Base-by-base conservation (phyloP, 805 yeast species). In the Torulaspora microellipsoides region DNA sequence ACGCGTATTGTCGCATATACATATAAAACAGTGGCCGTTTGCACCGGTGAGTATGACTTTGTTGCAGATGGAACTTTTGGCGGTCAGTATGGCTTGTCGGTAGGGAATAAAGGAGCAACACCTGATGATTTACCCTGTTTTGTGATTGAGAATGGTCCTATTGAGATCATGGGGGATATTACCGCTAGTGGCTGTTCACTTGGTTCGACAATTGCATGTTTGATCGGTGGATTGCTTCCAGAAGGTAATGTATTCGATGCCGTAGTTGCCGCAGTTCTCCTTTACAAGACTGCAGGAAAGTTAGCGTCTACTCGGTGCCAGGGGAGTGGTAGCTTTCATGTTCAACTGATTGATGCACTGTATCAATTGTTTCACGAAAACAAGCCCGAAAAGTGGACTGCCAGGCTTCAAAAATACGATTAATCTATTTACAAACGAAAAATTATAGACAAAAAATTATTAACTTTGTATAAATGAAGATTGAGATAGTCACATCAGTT, bases 111-210 rank as follows among this genome's bases (percentile, higher is more conserved):
- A 3, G 53, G 48, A n/a, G 42, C 45, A 8, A 37, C 51, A 4
- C 37, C 53, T 8, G 50, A 54, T 1, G 52, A 55, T 6, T 8
- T 53, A 12, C 68, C 67, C n/a, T 58, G 62, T 20, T 60, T 62
- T 2, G 57, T 55, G 2, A 52, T 57, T 2, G 57, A 80, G 4
- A 45, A 54, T 8, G 91, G 90, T 5, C 88, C 93, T 1, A 73
- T 77, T 51, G 64, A 64, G 15, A 52, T 80, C 13, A 80, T 87
- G 83, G 81, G 82, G 0, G 59, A 67, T 9, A 75, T 87, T 4
- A 87, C 95, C 0, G 95, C 95, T 0, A 70, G 89, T 2, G 96
- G 96, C 0, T 88, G 96, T 49, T 77, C 91, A 0, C 64, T 88
- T 31, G 95, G 95, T 1, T 79, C 89, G 35, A 73, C 78, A 0